Evolutionary conservation across 2,329 filamentous ascomycete genomes (phyloP), one percentile per base, ranked within the genome.

Genomic region (Coniochaeta sp.): DNA sequence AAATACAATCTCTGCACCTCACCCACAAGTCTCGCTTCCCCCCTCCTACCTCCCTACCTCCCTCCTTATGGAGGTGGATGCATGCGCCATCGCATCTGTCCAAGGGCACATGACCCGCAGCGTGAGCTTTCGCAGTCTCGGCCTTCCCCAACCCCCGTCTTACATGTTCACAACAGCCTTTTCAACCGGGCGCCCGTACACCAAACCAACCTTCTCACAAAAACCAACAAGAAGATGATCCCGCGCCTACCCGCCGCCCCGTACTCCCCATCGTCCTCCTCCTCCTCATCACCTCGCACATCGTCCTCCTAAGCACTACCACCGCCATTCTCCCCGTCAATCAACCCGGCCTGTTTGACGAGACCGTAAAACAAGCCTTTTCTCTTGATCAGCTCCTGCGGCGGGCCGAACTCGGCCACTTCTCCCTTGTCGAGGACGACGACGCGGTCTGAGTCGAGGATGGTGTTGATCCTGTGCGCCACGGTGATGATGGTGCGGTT

Each of bases 401-500:
- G 94, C 6, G 85, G 90, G 67, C 95, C 94, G 68, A 96, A 99
- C 68, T 99, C 94, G 48, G 85, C 87, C 38, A 99, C 91, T 61
- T 84, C 82, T 40, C 94, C 94, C 68, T 87, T 87, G 65, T 97
- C 91, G 6, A 99, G 81, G 48, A 99, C 94, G 31, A 99, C 85
- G 56, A 99, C 94, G 49, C 91, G 83, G 71, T 99, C 92, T 55
- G 79, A 82, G 67, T 87, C 83, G 27, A 99, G 79, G 62, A 99
- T 97, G 10, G 94, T 99, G 73, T 97, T 97, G 74, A 99, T 95
- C 51, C 94, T 86, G 73, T 99, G 94, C 24, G 94, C 94, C 63
- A 99, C 96, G 1, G 94, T 99, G 69, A 99, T 95, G 69, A 99
- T 97, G 32, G 94, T 99, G 51, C 90, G 84, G 69, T 96, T 90